phyloP scores from a whole-genome alignment of 441 rosid species.

The Daphne laureola region DNA sequence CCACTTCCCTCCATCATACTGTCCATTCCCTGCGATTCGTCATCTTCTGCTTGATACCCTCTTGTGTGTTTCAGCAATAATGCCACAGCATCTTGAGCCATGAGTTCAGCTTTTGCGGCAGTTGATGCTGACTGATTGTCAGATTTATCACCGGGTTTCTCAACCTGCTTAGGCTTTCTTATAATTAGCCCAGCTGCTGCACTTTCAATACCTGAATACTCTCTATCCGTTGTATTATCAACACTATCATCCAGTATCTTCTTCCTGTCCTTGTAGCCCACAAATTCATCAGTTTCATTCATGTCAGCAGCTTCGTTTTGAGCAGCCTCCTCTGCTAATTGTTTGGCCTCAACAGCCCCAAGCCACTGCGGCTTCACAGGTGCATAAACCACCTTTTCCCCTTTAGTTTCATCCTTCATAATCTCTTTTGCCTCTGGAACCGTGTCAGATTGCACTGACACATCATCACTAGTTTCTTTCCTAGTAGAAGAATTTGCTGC shows the following conservation, averaged over 20 bases:
- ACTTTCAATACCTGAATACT: slow-evolving; percentile 38
- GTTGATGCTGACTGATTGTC: slow-evolving; percentile 26
- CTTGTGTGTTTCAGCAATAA: slow-evolving; percentile 71
- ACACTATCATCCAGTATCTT: slow-evolving; percentile 25
- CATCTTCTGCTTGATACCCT: slow-evolving; percentile 51
- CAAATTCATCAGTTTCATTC: slow-evolving; percentile 56
- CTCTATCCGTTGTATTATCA: slow-evolving; percentile 15
- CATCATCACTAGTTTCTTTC: slow-evolving; percentile 25
- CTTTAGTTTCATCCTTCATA: slow-evolving; percentile 29
- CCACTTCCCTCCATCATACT: slow-evolving; percentile 21
- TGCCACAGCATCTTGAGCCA: slow-evolving; percentile 83
- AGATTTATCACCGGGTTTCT: slow-evolving; percentile 27
- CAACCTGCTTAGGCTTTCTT: slow-evolving; percentile 61
- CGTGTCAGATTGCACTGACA: slow-evolving; percentile 19
- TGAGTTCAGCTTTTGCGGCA: slow-evolving; percentile 37
- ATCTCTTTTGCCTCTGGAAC: slow-evolving; percentile 33
- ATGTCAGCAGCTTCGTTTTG: slow-evolving; percentile 24
- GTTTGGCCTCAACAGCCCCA: slow-evolving; percentile 61
- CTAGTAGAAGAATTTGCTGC: slow-evolving; percentile 20
- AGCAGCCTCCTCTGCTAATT: slow-evolving; percentile 31
- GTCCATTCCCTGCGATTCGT: slow-evolving; percentile 23
- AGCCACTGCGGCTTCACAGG: slow-evolving; percentile 87
- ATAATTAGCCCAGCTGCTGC: slow-evolving; percentile 70
- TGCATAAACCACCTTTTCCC: slow-evolving; percentile 38
- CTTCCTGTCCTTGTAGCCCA: slow-evolving; percentile 83